Conservation (phyloP, 1,284 basidiomycete genomes). For the Leccinum pallidistipes region DNA sequence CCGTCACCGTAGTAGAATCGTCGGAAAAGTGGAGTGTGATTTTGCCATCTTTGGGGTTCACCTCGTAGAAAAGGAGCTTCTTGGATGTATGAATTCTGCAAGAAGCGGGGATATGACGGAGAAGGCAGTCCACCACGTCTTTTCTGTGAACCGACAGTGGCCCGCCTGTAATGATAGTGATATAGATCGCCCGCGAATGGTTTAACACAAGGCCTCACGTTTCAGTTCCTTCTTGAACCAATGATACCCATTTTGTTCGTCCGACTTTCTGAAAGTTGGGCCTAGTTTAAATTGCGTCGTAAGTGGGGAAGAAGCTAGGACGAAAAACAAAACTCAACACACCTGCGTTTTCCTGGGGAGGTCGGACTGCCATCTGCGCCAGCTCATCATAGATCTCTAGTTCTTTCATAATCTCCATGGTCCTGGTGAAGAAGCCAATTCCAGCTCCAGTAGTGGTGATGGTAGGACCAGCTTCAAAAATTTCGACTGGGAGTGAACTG, state of each 20-base stretch:
- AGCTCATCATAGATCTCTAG: slow-evolving; percentile 32
- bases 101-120: slow-evolving; percentile 28
- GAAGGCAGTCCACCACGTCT: slow-evolving; percentile 35
- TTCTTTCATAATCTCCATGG: slow-evolving; percentile 36
- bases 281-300: slow-evolving; percentile 7
- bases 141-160: slow-evolving; percentile 33
- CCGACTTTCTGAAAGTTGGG: slow-evolving; percentile 24
- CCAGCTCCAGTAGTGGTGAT: slow-evolving; percentile 38
- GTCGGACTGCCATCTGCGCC: slow-evolving; percentile 4
- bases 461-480: slow-evolving; percentile 36
- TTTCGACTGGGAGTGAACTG: slow-evolving; percentile 19
- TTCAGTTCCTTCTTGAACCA: slow-evolving; percentile 22
- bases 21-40: slow-evolving; percentile 35
- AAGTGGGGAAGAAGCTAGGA: background rate
- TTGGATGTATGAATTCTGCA: slow-evolving; percentile 36
- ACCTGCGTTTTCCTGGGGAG: slow-evolving; percentile 17
- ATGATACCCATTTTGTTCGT: slow-evolving; percentile 23
- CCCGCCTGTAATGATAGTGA: slow-evolving; percentile 21
- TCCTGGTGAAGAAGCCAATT: slow-evolving; percentile 34
- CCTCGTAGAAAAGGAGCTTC: slow-evolving; percentile 29
- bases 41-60: slow-evolving; percentile 7
- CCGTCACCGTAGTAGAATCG: slow-evolving; percentile 30
- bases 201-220: slow-evolving; percentile 4
- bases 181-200: background rate
- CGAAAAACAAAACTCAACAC: background rate